Evolutionary conservation across 2,329 filamentous ascomycete species (phyloP), one percentile per base, ranked within the genome.

Genomic region (Cyphellophora europaea): DNA sequence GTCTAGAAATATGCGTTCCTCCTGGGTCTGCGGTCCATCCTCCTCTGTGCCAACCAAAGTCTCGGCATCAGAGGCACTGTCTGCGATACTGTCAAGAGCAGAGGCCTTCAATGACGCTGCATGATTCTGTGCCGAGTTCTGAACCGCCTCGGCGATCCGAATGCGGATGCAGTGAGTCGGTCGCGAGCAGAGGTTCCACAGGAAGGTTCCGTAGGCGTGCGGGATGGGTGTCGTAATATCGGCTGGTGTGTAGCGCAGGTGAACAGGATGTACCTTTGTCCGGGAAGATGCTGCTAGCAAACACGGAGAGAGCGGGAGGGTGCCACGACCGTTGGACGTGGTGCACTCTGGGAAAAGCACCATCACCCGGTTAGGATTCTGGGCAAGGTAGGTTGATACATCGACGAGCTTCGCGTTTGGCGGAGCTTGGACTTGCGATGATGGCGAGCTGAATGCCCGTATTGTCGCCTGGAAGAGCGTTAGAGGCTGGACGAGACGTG

Each of bases 291-390:
- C 74, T 11, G 77, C 72, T 3, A 91, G 65, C 2, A 98, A 68
- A 33, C 78, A 80, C 0, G 82, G 85, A 41, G 82, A 85, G 36
- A 94, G 75, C 2, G 86, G 83, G 10, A 98, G 62, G 43, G 96
- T 88, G 4, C 82, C 91, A 48, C 84, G 80, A 43, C 89, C 89
- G 54, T 98, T 98, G 29, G 86, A 94, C 1, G 91, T 93, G 4
- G 82, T 91, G 59, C 82, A 89, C 62, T 98, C 91, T 10, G 91
- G 89, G 56, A 96, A 95, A 2, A 94, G 77, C 42, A 80, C 86
- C 43, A 96, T 74, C 40, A 85, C 74, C 30, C 86, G 77, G 38
- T 74, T 69, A 0, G 86, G 86, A 54, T 93, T 74, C 38, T 72
- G 66, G 19, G 67, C 61, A 8, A 87, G 55, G 4, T 96, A 69